phyloP scores from a whole-genome alignment of 2,329 filamentous ascomycete species.

The Emmonsiellopsis sp. region DNA sequence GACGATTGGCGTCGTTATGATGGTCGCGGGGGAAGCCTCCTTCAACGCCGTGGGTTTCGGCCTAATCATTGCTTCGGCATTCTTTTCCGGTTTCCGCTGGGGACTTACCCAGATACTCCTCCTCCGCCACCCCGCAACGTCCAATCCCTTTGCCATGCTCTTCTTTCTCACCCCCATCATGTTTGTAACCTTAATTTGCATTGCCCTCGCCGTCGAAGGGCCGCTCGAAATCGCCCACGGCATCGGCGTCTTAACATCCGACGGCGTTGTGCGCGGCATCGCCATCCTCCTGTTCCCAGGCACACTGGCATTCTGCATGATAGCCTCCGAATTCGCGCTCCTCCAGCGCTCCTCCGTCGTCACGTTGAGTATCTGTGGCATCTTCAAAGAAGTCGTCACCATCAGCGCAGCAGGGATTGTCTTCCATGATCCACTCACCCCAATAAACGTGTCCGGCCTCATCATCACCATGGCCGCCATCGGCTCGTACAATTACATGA shows the following conservation, averaged over 20 bases:
- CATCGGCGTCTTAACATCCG: slow-evolving; percentile 51
- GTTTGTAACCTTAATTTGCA: slow-evolving; percentile 71
- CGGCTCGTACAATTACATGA: slow-evolving; percentile 85
- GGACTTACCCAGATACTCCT: slow-evolving; percentile 95
- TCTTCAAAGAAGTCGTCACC: slow-evolving; percentile 98
- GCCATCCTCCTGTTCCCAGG: slow-evolving; percentile 82
- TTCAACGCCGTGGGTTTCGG: slow-evolving; percentile 82
- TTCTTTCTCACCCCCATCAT: slow-evolving; percentile 97
- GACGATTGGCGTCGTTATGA: slow-evolving; percentile 91
- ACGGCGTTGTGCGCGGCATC: slow-evolving; percentile 56
- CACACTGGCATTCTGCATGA: slow-evolving; percentile 90
- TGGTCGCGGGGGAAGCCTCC: slow-evolving; percentile 90
- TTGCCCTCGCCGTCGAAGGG: slow-evolving; percentile 82
- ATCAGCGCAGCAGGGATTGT: slow-evolving; percentile 80
- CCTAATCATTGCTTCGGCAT: slow-evolving; percentile 84
- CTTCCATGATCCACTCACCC: slow-evolving; percentile 79
- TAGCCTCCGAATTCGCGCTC: slow-evolving; percentile 87
- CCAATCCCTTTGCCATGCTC: slow-evolving; percentile 92
- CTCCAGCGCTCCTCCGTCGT: slow-evolving; percentile 93
- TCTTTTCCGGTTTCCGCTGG: slow-evolving; percentile 96
- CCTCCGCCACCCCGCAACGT: slow-evolving; percentile 84
- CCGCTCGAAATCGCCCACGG: slow-evolving; percentile 58
- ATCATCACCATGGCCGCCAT: slow-evolving; percentile 85
- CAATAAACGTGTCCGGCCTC: slow-evolving; percentile 78
- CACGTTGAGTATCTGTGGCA: slow-evolving; percentile 89